Base-by-base conservation (phyloP, 495 filamentous ascomycete species). In the Terfezia claveryi region DNA sequence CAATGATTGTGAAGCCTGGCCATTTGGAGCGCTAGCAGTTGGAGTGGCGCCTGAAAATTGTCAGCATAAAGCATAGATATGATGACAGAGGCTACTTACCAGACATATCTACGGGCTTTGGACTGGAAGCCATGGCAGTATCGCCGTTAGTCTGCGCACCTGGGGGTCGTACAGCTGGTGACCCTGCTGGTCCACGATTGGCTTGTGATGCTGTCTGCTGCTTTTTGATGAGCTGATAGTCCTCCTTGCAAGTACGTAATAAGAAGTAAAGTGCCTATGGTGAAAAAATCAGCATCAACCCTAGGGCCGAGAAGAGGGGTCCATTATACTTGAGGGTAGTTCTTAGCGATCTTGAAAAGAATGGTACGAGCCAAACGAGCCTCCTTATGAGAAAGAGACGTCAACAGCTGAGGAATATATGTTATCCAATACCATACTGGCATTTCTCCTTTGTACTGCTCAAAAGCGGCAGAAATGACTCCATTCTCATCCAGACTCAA, bases 361-460 rank as follows among this genome's bases (percentile, higher is more conserved):
- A 99, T 81, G 50, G 70, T 74, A 55, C 88, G 80, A 57, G 87
- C 81, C 51, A 92, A 78, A n/a, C 77, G 76, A 14, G 86, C 87
- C 68, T 99, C 92, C 55, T 85, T 85, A 59, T 94, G 81, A 10
- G 81, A 84, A 56, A 96, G 72, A 53, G 87, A 88, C 44, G 82
- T 85, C 32, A 99, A 74, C 46, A 99, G 76, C 65, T 99, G 92
- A 23, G 92, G 92, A 59, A 99, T 95, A 66, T 87, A 99, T 0
- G 91, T 95, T 55, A 95, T 95, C 92, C 92, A 99, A 68, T 95
- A 96, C 92, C 92, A 99, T 16, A 91, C 82, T 1, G 86, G 87
- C 8, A 82, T 87, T 41, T 99, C 92, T 49, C 87, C 92, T 71
- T 94, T 94, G 71, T 85, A 96, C 56, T 84, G 82, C 57, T 92